phyloP scores from a whole-genome alignment of 2,329 filamentous ascomycete species.

The Nemania bipapillata region DNA sequence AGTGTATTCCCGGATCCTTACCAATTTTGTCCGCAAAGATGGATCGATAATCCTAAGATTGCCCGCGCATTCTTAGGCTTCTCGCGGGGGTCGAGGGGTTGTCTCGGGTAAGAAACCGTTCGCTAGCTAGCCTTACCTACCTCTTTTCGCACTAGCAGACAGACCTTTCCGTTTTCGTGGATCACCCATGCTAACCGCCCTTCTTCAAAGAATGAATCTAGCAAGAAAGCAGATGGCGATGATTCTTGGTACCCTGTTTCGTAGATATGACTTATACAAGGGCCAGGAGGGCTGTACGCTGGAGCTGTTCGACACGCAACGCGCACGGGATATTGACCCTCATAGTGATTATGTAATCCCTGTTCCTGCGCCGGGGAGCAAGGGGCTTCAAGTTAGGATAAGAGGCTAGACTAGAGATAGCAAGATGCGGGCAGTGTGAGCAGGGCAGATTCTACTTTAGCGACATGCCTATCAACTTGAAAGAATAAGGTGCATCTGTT shows the following conservation, averaged over 20 bases:
- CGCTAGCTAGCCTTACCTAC: too few species aligned
- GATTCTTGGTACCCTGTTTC: conserved; percentile 37
- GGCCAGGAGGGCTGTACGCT: conserved; percentile 37
- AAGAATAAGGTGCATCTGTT: too few species aligned
- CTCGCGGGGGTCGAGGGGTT: conserved; percentile 39
- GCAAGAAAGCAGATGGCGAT: conserved; percentile 41
- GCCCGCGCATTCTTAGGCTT: conserved; percentile 30
- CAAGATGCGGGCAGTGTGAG: too few species aligned
- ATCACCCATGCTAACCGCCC: not conserved
- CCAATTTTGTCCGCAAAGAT: conserved; percentile 42
- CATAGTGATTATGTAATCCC: conserved; percentile 42
- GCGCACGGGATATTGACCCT: conserved; percentile 40
- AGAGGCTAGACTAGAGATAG: not conserved
- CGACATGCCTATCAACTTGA: not conserved
- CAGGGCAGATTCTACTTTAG: not conserved
- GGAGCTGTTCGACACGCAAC: conserved; percentile 42
- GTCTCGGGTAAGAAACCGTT: conserved; percentile 40
- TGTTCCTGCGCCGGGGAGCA: conserved; percentile 40
- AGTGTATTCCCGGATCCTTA: conserved; percentile 37
- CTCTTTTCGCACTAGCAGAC: not conserved
- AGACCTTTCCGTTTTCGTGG: not conserved
- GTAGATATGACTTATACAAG: conserved; percentile 41
- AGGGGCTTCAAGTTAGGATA: conserved; percentile 25
- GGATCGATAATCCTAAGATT: conserved; percentile 45
- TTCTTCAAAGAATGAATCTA: conserved; percentile 34